Evolutionary conservation across 768 basidiomycete species (phyloP).

Genomic region (Cantharellus cinnabarinus): DNA sequence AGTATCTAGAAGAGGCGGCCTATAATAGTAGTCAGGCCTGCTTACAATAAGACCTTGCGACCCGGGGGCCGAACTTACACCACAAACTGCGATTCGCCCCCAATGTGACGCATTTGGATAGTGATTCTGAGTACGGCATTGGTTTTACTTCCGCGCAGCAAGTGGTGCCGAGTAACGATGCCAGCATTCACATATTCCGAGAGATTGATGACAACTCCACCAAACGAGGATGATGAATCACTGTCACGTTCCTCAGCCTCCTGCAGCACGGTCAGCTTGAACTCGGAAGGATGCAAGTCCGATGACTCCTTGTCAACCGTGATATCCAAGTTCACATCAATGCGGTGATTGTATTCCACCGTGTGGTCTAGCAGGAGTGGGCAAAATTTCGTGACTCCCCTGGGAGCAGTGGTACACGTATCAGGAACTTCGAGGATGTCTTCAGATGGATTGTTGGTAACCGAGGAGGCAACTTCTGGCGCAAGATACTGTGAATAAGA

Average conservation of each 20-base stretch:
- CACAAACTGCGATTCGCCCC: conserved; percentile 33
- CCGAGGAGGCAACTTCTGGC: neutral
- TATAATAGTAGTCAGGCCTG: neutral
- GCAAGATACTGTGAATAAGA: conserved; percentile 4
- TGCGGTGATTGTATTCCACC: conserved; percentile 37
- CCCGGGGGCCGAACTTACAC: conserved; percentile 14
- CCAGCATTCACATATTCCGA: conserved; percentile 51
- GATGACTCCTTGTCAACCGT: conserved; percentile 33
- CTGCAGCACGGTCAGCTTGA: conserved; percentile 43
- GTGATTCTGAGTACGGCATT: conserved; percentile 65
- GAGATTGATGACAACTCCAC: conserved; percentile 46
- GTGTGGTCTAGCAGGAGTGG: conserved; percentile 39
- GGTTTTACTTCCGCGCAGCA: conserved; percentile 52
- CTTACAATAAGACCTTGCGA: neutral
- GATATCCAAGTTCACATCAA: conserved; percentile 38
- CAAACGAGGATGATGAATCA: conserved; percentile 41
- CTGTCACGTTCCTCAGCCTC: conserved; percentile 23
- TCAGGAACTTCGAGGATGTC: conserved; percentile 7
- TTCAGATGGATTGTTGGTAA: neutral
- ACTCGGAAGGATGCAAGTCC: conserved; percentile 33
- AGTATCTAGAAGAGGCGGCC: conserved; percentile 33
- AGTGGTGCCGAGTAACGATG: conserved; percentile 38
- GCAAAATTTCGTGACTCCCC: conserved; percentile 40
- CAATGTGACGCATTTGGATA: conserved; percentile 32
- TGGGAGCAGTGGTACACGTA: conserved; percentile 15